These are phyloP conservation scores for Fraxinus sp. DNA, from an alignment of 305 asterid genomes.

Conservation along the genomic window DNA sequence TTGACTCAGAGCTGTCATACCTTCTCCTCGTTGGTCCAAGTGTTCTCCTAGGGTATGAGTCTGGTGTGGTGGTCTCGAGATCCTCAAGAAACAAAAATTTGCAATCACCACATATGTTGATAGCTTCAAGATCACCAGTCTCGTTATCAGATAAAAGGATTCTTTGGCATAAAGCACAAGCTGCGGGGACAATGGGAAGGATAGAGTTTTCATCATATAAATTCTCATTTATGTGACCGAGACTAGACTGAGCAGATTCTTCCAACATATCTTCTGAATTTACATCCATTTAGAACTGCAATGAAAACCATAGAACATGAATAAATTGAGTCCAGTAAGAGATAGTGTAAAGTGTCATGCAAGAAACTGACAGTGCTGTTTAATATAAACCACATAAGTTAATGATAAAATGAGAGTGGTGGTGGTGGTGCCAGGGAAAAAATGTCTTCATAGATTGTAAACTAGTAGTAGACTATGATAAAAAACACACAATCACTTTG, in stretches of 20 bases:
- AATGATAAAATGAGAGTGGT: not conserved
- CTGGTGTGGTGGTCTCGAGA: slow-evolving; percentile 50
- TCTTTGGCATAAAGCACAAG: slow-evolving; percentile 72
- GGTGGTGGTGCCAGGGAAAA: not conserved
- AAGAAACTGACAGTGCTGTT: not conserved
- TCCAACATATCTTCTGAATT: slow-evolving; percentile 39
- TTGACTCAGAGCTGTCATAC: slow-evolving; percentile 59
- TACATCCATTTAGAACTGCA: slow-evolving; percentile 49
- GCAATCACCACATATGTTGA: slow-evolving; percentile 71
- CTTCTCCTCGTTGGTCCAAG: slow-evolving; percentile 44
- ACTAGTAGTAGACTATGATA: not conserved
- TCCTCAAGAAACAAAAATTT: slow-evolving; percentile 74
- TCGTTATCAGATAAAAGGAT: slow-evolving; percentile 39
- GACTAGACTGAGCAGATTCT: slow-evolving; percentile 36
- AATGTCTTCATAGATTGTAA: not conserved
- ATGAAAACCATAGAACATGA: slow-evolving; percentile 10
- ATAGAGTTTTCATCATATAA: slow-evolving; percentile 26
- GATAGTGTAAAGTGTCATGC: not conserved
- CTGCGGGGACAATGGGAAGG: slow-evolving; percentile 15
- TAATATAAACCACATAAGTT: not conserved
- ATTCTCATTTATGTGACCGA: slow-evolving; percentile 26
- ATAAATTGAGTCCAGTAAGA: slow-evolving; percentile 4
- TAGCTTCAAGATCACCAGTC: slow-evolving; percentile 41
- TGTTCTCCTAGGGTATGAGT: slow-evolving; percentile 36
- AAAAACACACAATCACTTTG: not conserved